Evolutionary conservation across 2,329 filamentous ascomycete genomes (phyloP).

Genomic region (Amylocarpus encephaloides): DNA sequence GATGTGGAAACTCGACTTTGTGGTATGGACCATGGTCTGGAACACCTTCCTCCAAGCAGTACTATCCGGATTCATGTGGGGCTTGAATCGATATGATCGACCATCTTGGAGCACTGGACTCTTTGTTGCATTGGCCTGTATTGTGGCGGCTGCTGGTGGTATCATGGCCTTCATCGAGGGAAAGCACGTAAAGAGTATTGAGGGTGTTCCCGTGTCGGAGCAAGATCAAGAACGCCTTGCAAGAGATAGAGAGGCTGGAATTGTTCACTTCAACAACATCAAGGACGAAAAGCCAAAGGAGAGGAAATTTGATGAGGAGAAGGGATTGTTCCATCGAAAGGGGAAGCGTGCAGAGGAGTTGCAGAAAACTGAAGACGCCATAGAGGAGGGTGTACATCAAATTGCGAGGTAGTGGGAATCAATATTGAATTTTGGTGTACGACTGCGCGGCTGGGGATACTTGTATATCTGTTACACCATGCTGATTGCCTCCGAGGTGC

Average conservation of each 20-base stretch:
- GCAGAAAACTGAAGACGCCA: not conserved
- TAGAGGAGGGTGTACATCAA: slow-evolving; percentile 11
- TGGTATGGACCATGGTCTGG: slow-evolving; percentile 70
- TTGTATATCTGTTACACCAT: not conserved
- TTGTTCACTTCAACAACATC: slow-evolving; percentile 53
- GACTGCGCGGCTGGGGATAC: not conserved
- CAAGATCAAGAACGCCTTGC: slow-evolving; percentile 46
- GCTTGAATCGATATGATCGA: slow-evolving; percentile 63
- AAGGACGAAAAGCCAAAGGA: slow-evolving; percentile 45
- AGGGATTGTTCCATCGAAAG: slow-evolving; percentile 17
- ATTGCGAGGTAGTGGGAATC: slow-evolving; percentile 12
- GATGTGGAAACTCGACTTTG: slow-evolving; percentile 71
- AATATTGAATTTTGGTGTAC: slow-evolving; percentile 1
- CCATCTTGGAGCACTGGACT: slow-evolving; percentile 75
- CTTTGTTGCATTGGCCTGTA: slow-evolving; percentile 68
- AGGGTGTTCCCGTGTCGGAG: slow-evolving; percentile 60
- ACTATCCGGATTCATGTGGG: slow-evolving; percentile 79
- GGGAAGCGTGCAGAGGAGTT: not conserved
- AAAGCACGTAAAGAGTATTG: slow-evolving; percentile 62
- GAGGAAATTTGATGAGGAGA: slow-evolving; percentile 28
- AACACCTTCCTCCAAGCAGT: slow-evolving; percentile 74
- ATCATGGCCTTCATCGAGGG: slow-evolving; percentile 66
- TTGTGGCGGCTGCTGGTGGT: slow-evolving; percentile 62
- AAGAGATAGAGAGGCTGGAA: slow-evolving; percentile 47
- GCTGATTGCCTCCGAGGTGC: not conserved